Percentiles rank a stretch among this genome's conserved stretches.
Evolutionary conservation across 2,329 filamentous ascomycete species (phyloP).

Genomic region (Clarireedia sp.): DNA sequence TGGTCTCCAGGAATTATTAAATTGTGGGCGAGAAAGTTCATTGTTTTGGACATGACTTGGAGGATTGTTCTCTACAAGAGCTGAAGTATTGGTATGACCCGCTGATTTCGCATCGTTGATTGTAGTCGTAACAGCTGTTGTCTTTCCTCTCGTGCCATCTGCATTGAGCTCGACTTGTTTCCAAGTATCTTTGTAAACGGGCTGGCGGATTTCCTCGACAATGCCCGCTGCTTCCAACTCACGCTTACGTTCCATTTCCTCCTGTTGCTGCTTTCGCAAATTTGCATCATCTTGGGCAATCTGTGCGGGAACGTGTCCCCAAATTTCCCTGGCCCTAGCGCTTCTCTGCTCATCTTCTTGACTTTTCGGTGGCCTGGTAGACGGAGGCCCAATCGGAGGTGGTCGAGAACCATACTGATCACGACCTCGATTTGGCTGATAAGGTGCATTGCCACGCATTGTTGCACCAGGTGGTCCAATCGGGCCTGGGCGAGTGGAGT

Average conservation of each 20-base stretch:
- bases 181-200: slow-evolving; percentile 28
- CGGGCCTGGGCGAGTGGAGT: slow-evolving; percentile 26
- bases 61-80: slow-evolving; percentile 17
- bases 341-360: slow-evolving; percentile 17
- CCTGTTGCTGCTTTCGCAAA: slow-evolving; percentile 17
- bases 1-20: slow-evolving; percentile 27
- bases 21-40: slow-evolving; percentile 18
- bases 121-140: slow-evolving; percentile 18
- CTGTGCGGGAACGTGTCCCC: slow-evolving; percentile 22
- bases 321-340: slow-evolving; percentile 7
- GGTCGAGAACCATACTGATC: slow-evolving; percentile 30
- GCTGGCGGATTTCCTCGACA: slow-evolving; percentile 13
- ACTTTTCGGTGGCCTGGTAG: slow-evolving; percentile 13
- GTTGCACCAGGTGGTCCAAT: slow-evolving; percentile 29
- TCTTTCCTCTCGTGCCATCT: slow-evolving; percentile 24
- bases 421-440: slow-evolving; percentile 23
- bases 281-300: slow-evolving; percentile 22
- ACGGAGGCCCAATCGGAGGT: slow-evolving; percentile 22
- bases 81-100: slow-evolving; percentile 12
- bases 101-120: slow-evolving; percentile 17
- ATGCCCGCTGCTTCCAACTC: slow-evolving; percentile 22
- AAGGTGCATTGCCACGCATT: slow-evolving; percentile 23
- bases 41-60: slow-evolving; percentile 11
- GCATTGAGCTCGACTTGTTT: slow-evolving; percentile 25
- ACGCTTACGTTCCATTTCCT: slow-evolving; percentile 19